Conservation (phyloP, 495 filamentous ascomycete genomes). For the Hypoxylon crocopeplum region DNA sequence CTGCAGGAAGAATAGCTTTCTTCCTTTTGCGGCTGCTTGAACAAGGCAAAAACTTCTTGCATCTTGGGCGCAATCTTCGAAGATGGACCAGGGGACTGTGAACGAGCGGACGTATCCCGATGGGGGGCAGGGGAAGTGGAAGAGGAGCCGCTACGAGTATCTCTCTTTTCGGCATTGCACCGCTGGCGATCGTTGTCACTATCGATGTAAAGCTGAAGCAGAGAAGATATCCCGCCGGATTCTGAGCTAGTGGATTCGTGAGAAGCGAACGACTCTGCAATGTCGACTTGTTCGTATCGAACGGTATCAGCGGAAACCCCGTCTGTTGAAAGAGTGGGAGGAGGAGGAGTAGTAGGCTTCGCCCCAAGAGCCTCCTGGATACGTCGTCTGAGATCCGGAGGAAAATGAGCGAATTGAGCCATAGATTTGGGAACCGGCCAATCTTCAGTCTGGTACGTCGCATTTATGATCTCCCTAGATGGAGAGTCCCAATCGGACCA, state of each 20-base stretch:
- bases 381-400: conserved; percentile 5
- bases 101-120: too few species aligned
- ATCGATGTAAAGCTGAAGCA: conserved; percentile 5
- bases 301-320: conserved; percentile 6
- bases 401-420: conserved; percentile 6
- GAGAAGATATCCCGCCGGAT: conserved; percentile 5
- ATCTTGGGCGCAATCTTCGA: too few species aligned
- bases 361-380: neutral
- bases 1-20: too few species aligned
- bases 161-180: neutral
- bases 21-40: too few species aligned
- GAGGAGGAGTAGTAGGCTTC: neutral
- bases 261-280: conserved; percentile 6
- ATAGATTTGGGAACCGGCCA: conserved; percentile 6
- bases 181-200: conserved; percentile 2
- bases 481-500: conserved; percentile 36
- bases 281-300: conserved; percentile 16
- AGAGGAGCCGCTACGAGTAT: neutral
- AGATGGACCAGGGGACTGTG: too few species aligned
- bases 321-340: neutral
- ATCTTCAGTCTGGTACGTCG: conserved; percentile 17
- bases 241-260: neutral
- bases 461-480: conserved; percentile 26
- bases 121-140: neutral
- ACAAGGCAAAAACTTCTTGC: too few species aligned